Evolutionary conservation across 306 rosid species (phyloP).

Genomic region (Delonix regia): DNA sequence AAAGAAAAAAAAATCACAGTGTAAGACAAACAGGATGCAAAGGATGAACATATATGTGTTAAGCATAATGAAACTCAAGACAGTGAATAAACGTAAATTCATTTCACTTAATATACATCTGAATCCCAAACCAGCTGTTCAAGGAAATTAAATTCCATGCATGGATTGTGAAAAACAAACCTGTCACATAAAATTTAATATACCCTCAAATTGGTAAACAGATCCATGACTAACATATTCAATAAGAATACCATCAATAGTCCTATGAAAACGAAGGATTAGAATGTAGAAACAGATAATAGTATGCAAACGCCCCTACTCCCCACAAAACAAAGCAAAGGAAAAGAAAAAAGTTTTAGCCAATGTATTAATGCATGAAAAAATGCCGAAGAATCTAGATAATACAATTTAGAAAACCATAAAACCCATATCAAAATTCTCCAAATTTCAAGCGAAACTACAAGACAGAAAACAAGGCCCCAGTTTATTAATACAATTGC

Average conservation of each 20-base stretch:
- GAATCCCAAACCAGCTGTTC: background rate
- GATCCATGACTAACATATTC: slow-evolving; percentile 27
- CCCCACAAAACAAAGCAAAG: background rate
- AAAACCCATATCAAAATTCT: background rate
- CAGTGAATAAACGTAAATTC: background rate
- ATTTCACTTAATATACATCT: slow-evolving; percentile 12
- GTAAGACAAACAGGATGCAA: background rate
- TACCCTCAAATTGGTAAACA: slow-evolving; percentile 11
- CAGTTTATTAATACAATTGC: slow-evolving; percentile 14
- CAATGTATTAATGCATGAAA: slow-evolving; percentile 28
- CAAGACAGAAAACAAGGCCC: background rate
- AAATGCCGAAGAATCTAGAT: slow-evolving; percentile 29
- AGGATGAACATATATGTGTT: slow-evolving; percentile 20
- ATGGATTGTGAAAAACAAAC: slow-evolving; percentile 34
- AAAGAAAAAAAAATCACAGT: slow-evolving; percentile 13
- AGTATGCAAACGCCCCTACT: slow-evolving; percentile 1
- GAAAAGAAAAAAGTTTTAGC: slow-evolving; percentile 7
- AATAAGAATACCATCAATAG: slow-evolving; percentile 8
- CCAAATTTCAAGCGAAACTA: background rate
- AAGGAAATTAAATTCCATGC: slow-evolving; percentile 6
- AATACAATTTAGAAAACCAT: slow-evolving; percentile 15
- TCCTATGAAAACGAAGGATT: slow-evolving; percentile 15
- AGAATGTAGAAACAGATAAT: background rate
- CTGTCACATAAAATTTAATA: slow-evolving; percentile 8
- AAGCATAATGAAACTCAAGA: slow-evolving; percentile 28